A percentile compares a stretch with the other conserved stretches of the same genome.
Conservation (phyloP, 2,329 filamentous ascomycete genomes). For the Colletotrichum incanum region DNA sequence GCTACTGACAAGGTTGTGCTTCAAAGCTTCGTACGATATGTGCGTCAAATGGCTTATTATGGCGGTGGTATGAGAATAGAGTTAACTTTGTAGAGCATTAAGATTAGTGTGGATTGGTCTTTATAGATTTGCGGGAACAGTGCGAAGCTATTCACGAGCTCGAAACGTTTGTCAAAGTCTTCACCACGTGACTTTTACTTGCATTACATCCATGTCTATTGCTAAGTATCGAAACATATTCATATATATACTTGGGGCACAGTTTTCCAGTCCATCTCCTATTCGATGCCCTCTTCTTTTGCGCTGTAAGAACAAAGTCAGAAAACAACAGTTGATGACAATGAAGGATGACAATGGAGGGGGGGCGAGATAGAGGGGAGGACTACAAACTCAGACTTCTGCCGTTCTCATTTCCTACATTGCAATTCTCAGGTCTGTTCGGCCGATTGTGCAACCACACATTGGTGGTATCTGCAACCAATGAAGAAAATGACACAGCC, state of each 20-base stretch:
- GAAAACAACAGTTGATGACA: background rate
- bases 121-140: background rate
- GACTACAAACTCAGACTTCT: background rate
- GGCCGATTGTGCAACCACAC: too few relatives aligned
- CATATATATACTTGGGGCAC: too few relatives aligned
- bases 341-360: background rate
- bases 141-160: too few relatives aligned
- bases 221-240: too few relatives aligned
- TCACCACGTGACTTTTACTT: too few relatives aligned
- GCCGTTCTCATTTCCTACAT: background rate
- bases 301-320: background rate
- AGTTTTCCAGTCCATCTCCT: too few relatives aligned
- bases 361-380: background rate
- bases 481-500: background rate
- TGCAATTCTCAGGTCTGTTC: background rate
- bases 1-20: background rate
- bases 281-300: too few relatives aligned
- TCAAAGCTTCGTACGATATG: background rate
- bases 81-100: background rate
- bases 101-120: conserved; percentile 20
- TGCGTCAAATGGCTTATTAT: conserved; percentile 19
- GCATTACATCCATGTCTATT: too few relatives aligned
- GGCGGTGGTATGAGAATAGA: conserved; percentile 10
- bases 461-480: background rate
- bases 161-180: too few relatives aligned